Base-by-base conservation (phyloP, 2,329 filamentous ascomycete genomes). In the Berkeleyomyces basicola region DNA sequence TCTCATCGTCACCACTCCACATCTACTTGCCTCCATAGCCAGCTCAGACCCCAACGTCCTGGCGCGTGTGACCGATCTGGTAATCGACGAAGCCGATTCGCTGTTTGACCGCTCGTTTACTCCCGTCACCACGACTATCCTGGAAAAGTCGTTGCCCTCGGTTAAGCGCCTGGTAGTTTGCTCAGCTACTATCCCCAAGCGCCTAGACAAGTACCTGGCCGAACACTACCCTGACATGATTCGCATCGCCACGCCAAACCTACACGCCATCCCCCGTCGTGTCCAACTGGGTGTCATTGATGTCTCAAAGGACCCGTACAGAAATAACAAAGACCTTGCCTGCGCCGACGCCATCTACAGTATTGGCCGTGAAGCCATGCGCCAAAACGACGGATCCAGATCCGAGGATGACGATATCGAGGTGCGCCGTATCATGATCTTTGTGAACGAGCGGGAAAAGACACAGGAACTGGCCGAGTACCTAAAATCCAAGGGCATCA, bases 41-140 rank as follows among this genome's bases (percentile, higher is more conserved):
- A 84, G 95, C 67, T 86, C 84, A 23, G 90, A 96, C 67, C 93
- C 93, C 9, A 92, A 96, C 69, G 85, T 99, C 65, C 82, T 99
- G 43, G 91, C 89, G n/a, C 86, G 90, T 10, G 91, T 97, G 64
- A 85, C 83, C 1, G 89, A 97, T 71, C 79, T 99, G 9, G 81
- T 99, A 64, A 80, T 96, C 58, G 95, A 99, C 71, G 95, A 99
- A 76, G 95, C 95, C 1, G 93, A 99, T 74, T 96, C 91, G 3
- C 82, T 99, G 7, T 82, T 99, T 67, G 95, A 99, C 74, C 87
- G 90, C 64, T 95, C 90, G 64, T 99, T 99, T 76, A 82, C 87
- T 3, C 85, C 89, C 0, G 84, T 86, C 33, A 97, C 93, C 0
- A 87, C 83, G 9, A 81, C 82, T 62, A 88, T 99, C 67, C 81